Evolutionary conservation across 2,329 filamentous ascomycete species (phyloP).

Genomic region (Davidsoniella virescens): DNA sequence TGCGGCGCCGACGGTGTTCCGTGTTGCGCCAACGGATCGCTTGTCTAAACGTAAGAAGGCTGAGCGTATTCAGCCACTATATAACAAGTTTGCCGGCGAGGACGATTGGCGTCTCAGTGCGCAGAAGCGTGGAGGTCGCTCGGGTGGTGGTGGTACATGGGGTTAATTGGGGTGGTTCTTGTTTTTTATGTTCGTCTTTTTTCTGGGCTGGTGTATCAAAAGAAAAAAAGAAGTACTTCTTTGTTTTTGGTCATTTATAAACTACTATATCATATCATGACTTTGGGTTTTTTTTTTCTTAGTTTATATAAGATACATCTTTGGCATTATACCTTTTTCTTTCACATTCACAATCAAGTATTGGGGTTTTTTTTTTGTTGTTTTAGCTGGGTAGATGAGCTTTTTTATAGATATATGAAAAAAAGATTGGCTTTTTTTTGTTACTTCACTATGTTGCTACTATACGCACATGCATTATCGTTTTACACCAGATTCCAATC

Average conservation of each 20-base stretch:
- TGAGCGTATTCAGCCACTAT: constrained; percentile 86
- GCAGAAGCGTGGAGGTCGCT: constrained; percentile 68
- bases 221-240: too few species aligned
- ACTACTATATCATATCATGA: neutral
- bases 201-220: neutral
- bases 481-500: constrained; percentile 1
- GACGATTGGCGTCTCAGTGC: constrained; percentile 91
- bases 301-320: neutral
- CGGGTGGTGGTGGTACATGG: constrained; percentile 81
- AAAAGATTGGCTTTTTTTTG: too few species aligned
- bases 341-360: too few species aligned
- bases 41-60: constrained; percentile 85
- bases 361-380: too few species aligned
- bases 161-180: constrained; percentile 32
- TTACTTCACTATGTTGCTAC: too few species aligned
- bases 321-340: neutral
- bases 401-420: too few species aligned
- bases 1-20: constrained; percentile 97
- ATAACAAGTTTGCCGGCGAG: constrained; percentile 81
- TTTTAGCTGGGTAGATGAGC: too few species aligned
- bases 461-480: neutral
- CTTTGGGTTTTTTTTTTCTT: neutral
- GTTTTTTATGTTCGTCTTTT: neutral
- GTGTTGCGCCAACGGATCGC: constrained; percentile 74
- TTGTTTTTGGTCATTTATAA: neutral